A percentile compares a stretch with the other conserved stretches of the same genome.
Evolutionary conservation across 2,329 filamentous ascomycete species (phyloP).

Genomic region (Fusarium proliferatum): DNA sequence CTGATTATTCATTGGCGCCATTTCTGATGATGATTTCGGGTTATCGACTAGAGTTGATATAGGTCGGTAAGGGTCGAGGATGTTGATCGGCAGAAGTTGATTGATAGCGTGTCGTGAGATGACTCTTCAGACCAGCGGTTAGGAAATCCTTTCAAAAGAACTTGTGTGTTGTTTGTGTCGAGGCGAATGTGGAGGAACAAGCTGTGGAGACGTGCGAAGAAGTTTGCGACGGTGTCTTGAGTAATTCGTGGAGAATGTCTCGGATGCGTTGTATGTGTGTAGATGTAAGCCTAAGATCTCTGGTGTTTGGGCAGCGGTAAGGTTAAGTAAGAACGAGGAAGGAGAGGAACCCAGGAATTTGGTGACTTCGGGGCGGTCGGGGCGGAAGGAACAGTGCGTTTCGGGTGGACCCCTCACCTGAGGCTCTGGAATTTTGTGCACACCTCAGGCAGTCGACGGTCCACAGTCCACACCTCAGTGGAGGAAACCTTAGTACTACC

Average conservation of each 20-base stretch:
- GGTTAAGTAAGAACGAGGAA: constrained; percentile 23
- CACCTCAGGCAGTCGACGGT: not conserved
- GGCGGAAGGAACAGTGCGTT: constrained; percentile 23
- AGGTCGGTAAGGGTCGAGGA: constrained; percentile 9
- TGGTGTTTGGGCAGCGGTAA: constrained; percentile 38
- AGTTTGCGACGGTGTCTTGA: constrained; percentile 11
- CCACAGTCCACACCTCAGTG: constrained; percentile 5
- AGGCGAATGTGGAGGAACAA: constrained; percentile 4
- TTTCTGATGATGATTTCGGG: constrained; percentile 51
- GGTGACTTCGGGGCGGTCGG: constrained; percentile 29
- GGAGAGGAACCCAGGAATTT: constrained; percentile 33
- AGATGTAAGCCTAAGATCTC: constrained; percentile 11
- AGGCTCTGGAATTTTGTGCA: constrained; percentile 38
- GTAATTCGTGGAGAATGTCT: constrained; percentile 18
- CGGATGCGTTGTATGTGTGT: not conserved
- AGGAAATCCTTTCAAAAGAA: constrained; percentile 12
- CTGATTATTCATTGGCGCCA: constrained; percentile 78
- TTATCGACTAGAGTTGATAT: constrained; percentile 35
- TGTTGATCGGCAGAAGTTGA: constrained; percentile 23
- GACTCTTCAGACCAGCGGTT: constrained; percentile 2
- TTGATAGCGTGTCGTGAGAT: constrained; percentile 8
- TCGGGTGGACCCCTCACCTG: constrained; percentile 38
- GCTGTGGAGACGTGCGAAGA: constrained; percentile 1
- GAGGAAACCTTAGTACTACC: not conserved
- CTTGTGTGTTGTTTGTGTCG: constrained; percentile 2